Conservation (phyloP, 2,329 filamentous ascomycete species). For the Neocatenulostroma microsporum region DNA sequence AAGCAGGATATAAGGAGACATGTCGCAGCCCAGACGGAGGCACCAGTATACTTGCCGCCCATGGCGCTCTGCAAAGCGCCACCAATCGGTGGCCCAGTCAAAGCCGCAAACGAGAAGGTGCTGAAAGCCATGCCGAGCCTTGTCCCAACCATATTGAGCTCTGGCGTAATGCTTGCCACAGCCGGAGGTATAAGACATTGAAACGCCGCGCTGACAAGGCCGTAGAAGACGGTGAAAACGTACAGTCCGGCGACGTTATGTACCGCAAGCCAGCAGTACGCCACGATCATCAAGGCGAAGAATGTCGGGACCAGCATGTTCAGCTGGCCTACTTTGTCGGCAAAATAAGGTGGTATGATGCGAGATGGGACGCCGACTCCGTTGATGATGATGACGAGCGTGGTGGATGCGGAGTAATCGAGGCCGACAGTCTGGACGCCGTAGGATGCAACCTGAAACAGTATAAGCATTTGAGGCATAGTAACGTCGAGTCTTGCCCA, state of each 20-base stretch:
- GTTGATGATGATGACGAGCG: constrained; percentile 52
- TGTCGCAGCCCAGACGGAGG: constrained; percentile 37
- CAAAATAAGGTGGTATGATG: constrained; percentile 45
- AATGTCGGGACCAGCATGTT: constrained; percentile 48
- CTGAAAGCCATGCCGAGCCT: constrained; percentile 43
- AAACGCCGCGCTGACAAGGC: constrained; percentile 37
- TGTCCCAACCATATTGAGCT: constrained; percentile 40
- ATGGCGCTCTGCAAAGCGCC: constrained; percentile 38
- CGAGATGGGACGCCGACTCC: constrained; percentile 50
- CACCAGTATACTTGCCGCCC: constrained; percentile 34
- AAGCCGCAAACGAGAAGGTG: constrained; percentile 36
- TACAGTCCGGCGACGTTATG: constrained; percentile 31
- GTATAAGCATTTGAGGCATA: not conserved
- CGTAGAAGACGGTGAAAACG: constrained; percentile 39
- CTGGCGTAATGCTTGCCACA: constrained; percentile 37
- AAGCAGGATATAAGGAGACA: constrained; percentile 12
- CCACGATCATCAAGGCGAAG: constrained; percentile 38
- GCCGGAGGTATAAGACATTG: constrained; percentile 41
- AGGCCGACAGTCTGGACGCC: constrained; percentile 32
- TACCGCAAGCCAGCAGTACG: constrained; percentile 53
- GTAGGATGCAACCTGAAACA: constrained; percentile 27
- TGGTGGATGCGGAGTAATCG: constrained; percentile 43
- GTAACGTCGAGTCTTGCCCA: constrained; percentile 2
- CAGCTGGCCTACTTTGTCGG: constrained; percentile 49
- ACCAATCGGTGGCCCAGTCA: constrained; percentile 42